phyloP scores from a whole-genome alignment of 164 flowering plant genomes.

The Stephania japonica region DNA sequence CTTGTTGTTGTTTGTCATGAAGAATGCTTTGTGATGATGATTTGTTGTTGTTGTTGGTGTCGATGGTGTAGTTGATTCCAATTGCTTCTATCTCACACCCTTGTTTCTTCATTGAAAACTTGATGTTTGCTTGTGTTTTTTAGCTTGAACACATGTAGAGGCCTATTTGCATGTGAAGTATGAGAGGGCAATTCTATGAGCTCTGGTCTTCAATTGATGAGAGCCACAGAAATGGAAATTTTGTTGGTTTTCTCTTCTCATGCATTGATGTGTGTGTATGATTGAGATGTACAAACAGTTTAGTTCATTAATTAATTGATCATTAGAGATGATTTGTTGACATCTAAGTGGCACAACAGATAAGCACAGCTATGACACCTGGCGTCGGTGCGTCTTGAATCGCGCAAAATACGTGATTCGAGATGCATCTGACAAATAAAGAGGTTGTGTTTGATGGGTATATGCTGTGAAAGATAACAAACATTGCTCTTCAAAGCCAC shows the following conservation, averaged over 20 bases:
- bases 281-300: not conserved
- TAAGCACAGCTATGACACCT: no score
- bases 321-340: no score
- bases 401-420: no score
- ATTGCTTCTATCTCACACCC: slow-evolving; percentile 90
- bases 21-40: no score
- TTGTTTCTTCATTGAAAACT: slow-evolving; percentile 54
- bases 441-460: no score
- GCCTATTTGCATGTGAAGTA: not conserved
- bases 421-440: no score
- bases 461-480: no score
- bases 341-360: no score
- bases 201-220: not conserved
- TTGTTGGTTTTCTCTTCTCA: not conserved
- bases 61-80: slow-evolving; percentile 65
- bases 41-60: slow-evolving; percentile 18
- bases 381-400: no score
- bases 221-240: not conserved
- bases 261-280: not conserved
- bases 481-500: not conserved
- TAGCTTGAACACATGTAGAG: not conserved
- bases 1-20: slow-evolving; percentile 9
- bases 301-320: no score
- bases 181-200: not conserved
- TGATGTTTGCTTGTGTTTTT: slow-evolving; percentile 1